Evolutionary conservation across 108 stramenopile genomes (phyloP).

Genomic region (Chaetoceros tenuissimus): DNA sequence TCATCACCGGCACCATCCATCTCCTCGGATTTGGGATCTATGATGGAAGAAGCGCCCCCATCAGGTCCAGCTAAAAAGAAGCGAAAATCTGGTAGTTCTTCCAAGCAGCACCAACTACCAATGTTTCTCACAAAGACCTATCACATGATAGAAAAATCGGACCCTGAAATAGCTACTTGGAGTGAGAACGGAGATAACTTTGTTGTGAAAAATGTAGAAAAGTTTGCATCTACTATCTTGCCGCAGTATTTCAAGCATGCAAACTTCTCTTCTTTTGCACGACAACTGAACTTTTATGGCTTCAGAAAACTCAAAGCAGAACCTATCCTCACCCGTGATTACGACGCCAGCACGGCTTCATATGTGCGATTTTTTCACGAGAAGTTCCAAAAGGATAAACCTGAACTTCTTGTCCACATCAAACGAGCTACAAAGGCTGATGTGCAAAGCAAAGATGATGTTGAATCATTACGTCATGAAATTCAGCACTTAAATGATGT

Average conservation of each 20-base stretch:
- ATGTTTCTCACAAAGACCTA: slow-evolving; percentile 69
- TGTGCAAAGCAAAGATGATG: slow-evolving; percentile 58
- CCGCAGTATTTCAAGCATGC: slow-evolving; percentile 71
- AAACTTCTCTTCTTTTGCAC: slow-evolving; percentile 68
- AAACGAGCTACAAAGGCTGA: slow-evolving; percentile 62
- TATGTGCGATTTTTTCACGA: slow-evolving; percentile 66
- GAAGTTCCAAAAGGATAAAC: slow-evolving; percentile 58
- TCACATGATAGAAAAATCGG: slow-evolving; percentile 68
- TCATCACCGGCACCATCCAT: too few relatives aligned
- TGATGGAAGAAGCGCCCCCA: too few relatives aligned
- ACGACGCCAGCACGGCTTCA: slow-evolving; percentile 41
- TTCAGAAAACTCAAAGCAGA: slow-evolving; percentile 64
- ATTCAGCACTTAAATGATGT: slow-evolving; percentile 27
- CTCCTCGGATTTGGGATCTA: too few relatives aligned
- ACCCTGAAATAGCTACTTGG: slow-evolving; percentile 53
- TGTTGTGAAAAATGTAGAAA: slow-evolving; percentile 59
- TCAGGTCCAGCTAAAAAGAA: not conserved
- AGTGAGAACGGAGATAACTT: slow-evolving; percentile 48
- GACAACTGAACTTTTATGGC: slow-evolving; percentile 67
- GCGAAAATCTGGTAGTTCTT: not conserved
- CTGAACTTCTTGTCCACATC: slow-evolving; percentile 53
- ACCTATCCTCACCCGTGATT: slow-evolving; percentile 53
- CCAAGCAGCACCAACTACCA: slow-evolving; percentile 48
- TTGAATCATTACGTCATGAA: slow-evolving; percentile 46
- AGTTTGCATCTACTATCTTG: slow-evolving; percentile 48